Evolutionary conservation across 257 asterid species (phyloP).

Genomic region (Striga asiatica): DNA sequence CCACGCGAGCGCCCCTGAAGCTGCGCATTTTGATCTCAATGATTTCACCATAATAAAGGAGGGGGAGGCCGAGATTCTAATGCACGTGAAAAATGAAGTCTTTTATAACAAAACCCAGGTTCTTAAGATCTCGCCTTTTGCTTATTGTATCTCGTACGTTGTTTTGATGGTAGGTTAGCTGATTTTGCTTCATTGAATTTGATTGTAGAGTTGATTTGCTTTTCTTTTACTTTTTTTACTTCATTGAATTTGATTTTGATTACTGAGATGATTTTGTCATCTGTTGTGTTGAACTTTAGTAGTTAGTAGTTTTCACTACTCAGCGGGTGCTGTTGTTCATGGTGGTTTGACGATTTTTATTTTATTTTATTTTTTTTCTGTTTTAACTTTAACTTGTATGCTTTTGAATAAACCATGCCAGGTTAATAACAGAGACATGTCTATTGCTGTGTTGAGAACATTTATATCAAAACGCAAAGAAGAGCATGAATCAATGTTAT

Average conservation of each 20-base stretch:
- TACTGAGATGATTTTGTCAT: too few relatives aligned
- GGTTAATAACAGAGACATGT: slow-evolving; percentile 96
- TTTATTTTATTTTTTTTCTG: too few relatives aligned
- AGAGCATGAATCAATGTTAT: slow-evolving; percentile 53
- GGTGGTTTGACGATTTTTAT: too few relatives aligned
- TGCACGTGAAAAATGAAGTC: slow-evolving; percentile 84
- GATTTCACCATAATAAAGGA: slow-evolving; percentile 65
- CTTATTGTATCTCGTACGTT: too few relatives aligned
- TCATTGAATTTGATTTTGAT: too few relatives aligned
- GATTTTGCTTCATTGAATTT: too few relatives aligned
- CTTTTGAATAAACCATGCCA: slow-evolving; percentile 24
- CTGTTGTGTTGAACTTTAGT: too few relatives aligned
- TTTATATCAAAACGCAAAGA: slow-evolving; percentile 52
- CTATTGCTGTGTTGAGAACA: slow-evolving; percentile 85
- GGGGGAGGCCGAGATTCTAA: slow-evolving; percentile 92
- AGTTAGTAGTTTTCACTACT: too few relatives aligned
- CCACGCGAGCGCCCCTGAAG: slow-evolving; percentile 14
- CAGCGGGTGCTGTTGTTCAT: too few relatives aligned
- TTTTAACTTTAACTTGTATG: too few relatives aligned
- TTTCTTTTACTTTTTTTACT: too few relatives aligned
- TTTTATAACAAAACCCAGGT: slow-evolving; percentile 94
- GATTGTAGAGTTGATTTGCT: too few relatives aligned
- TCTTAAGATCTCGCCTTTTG: background rate
- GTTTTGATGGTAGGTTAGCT: background rate
- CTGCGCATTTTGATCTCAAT: slow-evolving; percentile 44